Conservation (phyloP, 2,329 filamentous ascomycete species). For the Cladosporium sp. region DNA sequence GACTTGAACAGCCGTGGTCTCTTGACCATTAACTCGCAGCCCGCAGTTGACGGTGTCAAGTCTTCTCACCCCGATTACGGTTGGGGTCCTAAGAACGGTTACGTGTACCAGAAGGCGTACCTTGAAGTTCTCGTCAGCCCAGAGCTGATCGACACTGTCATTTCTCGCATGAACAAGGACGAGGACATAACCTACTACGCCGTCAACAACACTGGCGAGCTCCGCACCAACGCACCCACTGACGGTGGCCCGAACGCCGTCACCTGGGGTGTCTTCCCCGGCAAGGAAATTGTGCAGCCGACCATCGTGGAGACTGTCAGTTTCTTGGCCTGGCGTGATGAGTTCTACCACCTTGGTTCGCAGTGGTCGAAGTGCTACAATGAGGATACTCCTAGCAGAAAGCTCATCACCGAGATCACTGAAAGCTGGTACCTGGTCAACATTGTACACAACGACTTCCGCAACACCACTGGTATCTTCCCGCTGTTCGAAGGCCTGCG, state of each 20-base stretch:
- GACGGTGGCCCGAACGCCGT: constrained; percentile 90
- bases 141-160: constrained; percentile 72
- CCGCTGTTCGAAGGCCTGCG: constrained; percentile 75
- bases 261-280: constrained; percentile 98
- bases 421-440: constrained; percentile 92
- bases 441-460: constrained; percentile 98
- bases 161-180: constrained; percentile 73
- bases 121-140: constrained; percentile 87
- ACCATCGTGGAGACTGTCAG: constrained; percentile 99
- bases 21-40: constrained; percentile 96
- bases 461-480: constrained; percentile 78
- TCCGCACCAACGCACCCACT: constrained; percentile 79
- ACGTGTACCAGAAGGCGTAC: constrained; percentile 98
- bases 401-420: constrained; percentile 79
- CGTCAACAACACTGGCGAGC: constrained; percentile 77
- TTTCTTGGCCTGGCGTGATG: constrained; percentile 98
- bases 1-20: constrained; percentile 82
- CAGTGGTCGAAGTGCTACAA: constrained; percentile 95
- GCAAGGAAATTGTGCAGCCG: constrained; percentile 98
- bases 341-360: constrained; percentile 86
- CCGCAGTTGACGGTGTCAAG: constrained; percentile 86
- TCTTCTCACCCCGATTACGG: constrained; percentile 85
- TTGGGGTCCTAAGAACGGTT: constrained; percentile 93
- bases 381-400: constrained; percentile 70
- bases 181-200: constrained; percentile 91